Conservation (phyloP, 1,284 basidiomycete species). For the Pseudozyma sp. region DNA sequence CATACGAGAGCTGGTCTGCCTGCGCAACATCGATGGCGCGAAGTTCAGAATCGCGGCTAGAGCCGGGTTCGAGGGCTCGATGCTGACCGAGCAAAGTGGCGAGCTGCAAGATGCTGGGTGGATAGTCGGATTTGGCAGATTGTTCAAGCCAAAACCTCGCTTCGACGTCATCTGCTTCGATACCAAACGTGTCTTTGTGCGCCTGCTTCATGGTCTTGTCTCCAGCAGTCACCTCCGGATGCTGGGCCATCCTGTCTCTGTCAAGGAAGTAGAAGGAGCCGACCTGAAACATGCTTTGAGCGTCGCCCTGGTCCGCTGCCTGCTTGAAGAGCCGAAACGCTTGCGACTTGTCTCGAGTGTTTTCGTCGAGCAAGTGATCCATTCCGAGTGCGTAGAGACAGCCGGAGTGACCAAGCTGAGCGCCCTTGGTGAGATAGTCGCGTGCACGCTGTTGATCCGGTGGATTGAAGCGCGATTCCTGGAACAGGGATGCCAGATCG, state of each 20-base stretch:
- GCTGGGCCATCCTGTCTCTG: conserved; percentile 40
- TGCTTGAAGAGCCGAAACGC: conserved; percentile 51
- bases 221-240: conserved; percentile 29
- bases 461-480: conserved; percentile 34
- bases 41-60: conserved; percentile 14
- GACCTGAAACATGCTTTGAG: conserved; percentile 60
- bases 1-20: conserved; percentile 44
- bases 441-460: conserved; percentile 36
- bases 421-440: conserved; percentile 47
- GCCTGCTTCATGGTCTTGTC: conserved; percentile 45
- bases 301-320: conserved; percentile 57
- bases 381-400: conserved; percentile 41
- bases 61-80: conserved; percentile 27
- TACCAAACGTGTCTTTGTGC: conserved; percentile 50
- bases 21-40: conserved; percentile 24
- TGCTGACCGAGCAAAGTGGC: conserved; percentile 37
- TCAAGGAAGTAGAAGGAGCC: conserved; percentile 55
- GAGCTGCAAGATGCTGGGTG: conserved; percentile 42
- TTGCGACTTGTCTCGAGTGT: conserved; percentile 20
- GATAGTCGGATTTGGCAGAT: conserved; percentile 39
- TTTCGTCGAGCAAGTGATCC: conserved; percentile 21
- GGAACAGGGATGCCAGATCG: conserved; percentile 51
- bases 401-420: conserved; percentile 39
- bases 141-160: conserved; percentile 59
- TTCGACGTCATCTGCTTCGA: conserved; percentile 50